Conservation (phyloP, 805 yeast genomes). For the Hyphopichia homilentoma region DNA sequence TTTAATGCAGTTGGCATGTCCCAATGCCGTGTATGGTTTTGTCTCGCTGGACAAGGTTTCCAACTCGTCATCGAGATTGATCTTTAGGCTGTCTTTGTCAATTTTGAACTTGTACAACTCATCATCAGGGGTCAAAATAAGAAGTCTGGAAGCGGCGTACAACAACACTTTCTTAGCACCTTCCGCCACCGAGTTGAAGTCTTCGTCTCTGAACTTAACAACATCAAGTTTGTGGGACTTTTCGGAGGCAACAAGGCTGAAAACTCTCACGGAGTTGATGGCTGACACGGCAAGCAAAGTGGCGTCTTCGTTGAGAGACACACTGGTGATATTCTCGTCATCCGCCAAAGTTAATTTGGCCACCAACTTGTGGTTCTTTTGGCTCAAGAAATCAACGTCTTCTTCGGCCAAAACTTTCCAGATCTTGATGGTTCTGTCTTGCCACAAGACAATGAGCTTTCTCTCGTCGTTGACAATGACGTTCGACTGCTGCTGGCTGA, state of each 20-base stretch:
- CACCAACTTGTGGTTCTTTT: conserved; percentile 50
- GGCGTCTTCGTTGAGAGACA: conserved; percentile 63
- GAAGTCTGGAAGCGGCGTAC: conserved; percentile 40
- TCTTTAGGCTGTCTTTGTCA: conserved; percentile 25
- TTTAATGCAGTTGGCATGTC: conserved; percentile 50
- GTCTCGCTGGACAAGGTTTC: conserved; percentile 18
- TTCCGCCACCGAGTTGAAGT: conserved; percentile 34
- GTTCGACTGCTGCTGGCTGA: conserved; percentile 54
- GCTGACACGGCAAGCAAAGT: conserved; percentile 70
- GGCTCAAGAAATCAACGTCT: conserved; percentile 19
- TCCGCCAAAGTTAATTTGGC: conserved; percentile 64
- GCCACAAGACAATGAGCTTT: conserved; percentile 69
- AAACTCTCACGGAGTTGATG: conserved; percentile 62
- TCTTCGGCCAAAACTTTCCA: conserved; percentile 56
- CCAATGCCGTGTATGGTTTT: conserved; percentile 27
- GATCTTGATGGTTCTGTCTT: conserved; percentile 73
- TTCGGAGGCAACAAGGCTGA: conserved; percentile 46
- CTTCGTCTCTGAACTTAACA: conserved; percentile 47
- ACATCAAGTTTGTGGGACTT: conserved; percentile 42
- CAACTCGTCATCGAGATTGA: conserved; percentile 42
- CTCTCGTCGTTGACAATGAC: conserved; percentile 44
- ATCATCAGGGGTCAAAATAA: conserved; percentile 58
- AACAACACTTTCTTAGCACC: conserved; percentile 60
- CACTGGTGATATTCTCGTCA: conserved; percentile 75
- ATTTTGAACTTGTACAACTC: conserved; percentile 47